Percentiles rank a stretch among this genome's conserved stretches.
These are phyloP conservation scores for Ceratocystis ficicola DNA, from an alignment of 2,329 filamentous ascomycete species.

Conservation along the genomic window DNA sequence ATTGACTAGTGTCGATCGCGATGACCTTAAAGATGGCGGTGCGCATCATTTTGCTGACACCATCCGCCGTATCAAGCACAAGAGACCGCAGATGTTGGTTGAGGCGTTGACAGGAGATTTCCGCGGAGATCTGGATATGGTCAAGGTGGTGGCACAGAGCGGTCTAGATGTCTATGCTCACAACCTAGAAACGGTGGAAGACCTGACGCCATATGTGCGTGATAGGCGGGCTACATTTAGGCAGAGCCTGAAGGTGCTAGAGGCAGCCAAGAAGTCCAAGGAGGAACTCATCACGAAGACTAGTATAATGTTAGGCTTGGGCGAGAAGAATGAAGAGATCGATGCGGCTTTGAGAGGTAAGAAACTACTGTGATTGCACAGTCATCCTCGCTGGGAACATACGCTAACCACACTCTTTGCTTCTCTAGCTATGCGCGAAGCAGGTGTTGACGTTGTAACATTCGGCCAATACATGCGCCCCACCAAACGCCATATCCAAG, in stretches of 20 bases:
- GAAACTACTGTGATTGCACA: constrained; percentile 22
- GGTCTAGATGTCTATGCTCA: constrained; percentile 94
- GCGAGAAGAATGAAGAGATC: constrained; percentile 80
- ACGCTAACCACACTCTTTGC: background rate
- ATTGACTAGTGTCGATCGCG: constrained; percentile 82
- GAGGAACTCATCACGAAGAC: constrained; percentile 92
- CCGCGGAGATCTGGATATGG: constrained; percentile 74
- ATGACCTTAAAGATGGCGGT: constrained; percentile 81
- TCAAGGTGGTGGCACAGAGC: constrained; percentile 67
- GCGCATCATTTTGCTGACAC: constrained; percentile 87
- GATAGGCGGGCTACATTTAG: constrained; percentile 83
- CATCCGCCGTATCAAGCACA: constrained; percentile 82
- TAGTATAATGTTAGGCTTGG: constrained; percentile 89
- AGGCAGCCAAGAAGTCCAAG: constrained; percentile 61
- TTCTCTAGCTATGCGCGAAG: constrained; percentile 57
- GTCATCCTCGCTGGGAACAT: background rate
- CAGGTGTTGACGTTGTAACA: constrained; percentile 84
- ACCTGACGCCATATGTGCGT: constrained; percentile 74
- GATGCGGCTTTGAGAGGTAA: constrained; percentile 61
- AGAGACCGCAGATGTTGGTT: constrained; percentile 63
- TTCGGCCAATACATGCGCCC: constrained; percentile 99
- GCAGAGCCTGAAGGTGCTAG: constrained; percentile 69
- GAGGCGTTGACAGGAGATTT: constrained; percentile 85
- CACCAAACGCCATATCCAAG: constrained; percentile 94
- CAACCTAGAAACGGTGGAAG: constrained; percentile 92